phyloP scores from a whole-genome alignment of 2,329 filamentous ascomycete species.

The Trichocomaceae sp. region DNA sequence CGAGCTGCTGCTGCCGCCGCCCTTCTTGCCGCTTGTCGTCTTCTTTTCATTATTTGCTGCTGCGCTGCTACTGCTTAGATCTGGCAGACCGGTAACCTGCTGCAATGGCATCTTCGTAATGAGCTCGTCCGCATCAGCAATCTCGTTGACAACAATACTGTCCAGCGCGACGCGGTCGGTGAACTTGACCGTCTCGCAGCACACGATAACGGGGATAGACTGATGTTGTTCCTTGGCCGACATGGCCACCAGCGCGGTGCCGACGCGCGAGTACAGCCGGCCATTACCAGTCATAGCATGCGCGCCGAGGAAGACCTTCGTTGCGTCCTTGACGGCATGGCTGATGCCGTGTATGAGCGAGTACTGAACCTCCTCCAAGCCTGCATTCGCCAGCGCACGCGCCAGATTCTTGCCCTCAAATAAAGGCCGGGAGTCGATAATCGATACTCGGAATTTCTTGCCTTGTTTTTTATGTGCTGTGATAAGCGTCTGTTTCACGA shows the following conservation, averaged over 20 bases:
- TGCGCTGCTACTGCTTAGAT: slow-evolving; percentile 13
- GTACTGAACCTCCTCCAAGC: slow-evolving; percentile 73
- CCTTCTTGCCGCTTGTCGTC: slow-evolving; percentile 18
- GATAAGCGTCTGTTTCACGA: slow-evolving; percentile 76
- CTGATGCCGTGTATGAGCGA: slow-evolving; percentile 70
- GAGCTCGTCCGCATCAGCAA: slow-evolving; percentile 67
- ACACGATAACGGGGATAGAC: slow-evolving; percentile 70
- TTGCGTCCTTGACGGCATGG: slow-evolving; percentile 63
- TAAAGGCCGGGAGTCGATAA: slow-evolving; percentile 70
- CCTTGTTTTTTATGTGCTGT: slow-evolving; percentile 60
- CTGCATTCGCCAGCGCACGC: slow-evolving; percentile 60
- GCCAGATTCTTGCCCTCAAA: slow-evolving; percentile 68
- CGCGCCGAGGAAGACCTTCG: slow-evolving; percentile 74
- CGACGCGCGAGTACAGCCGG: slow-evolving; percentile 76
- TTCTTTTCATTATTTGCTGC: slow-evolving; percentile 21
- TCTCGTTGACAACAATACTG: slow-evolving; percentile 89
- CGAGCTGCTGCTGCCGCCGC: neutral
- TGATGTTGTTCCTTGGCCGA: slow-evolving; percentile 63
- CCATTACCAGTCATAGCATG: slow-evolving; percentile 97
- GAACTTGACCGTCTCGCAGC: slow-evolving; percentile 94
- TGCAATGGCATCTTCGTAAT: slow-evolving; percentile 26
- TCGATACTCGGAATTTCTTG: slow-evolving; percentile 72
- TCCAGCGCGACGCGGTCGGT: slow-evolving; percentile 83
- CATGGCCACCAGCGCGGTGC: slow-evolving; percentile 81
- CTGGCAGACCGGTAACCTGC: slow-evolving; percentile 28